These are phyloP conservation scores for Colletotrichum sansevieriae DNA, from an alignment of 2,329 filamentous ascomycete species.

Conservation along the genomic window DNA sequence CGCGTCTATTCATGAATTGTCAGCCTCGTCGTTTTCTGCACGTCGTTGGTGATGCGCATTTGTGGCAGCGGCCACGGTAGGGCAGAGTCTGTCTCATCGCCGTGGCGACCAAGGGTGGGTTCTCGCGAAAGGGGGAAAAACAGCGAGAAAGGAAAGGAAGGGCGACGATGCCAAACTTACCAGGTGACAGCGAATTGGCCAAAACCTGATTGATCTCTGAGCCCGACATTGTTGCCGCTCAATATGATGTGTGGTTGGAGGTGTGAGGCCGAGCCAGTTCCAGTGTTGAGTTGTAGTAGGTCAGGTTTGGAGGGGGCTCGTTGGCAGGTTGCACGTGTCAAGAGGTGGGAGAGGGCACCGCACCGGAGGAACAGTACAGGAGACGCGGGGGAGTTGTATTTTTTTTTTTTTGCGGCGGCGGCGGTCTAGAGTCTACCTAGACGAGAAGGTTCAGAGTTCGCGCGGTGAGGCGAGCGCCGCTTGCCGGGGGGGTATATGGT, in stretches of 20 bases:
- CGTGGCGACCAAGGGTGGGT: conserved; percentile 28
- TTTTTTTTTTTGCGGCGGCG: conserved; percentile 13
- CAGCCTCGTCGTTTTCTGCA: conserved; percentile 41
- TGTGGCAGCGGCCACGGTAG: conserved; percentile 32
- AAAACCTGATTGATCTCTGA: conserved; percentile 99
- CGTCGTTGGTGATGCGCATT: conserved; percentile 26
- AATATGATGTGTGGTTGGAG: conserved; percentile 38
- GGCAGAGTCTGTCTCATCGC: conserved; percentile 18
- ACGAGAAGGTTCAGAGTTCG: conserved; percentile 28
- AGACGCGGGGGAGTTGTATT: conserved; percentile 30
- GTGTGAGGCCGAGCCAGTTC: conserved; percentile 38
- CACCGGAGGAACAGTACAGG: conserved; percentile 30
- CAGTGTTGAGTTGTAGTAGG: conserved; percentile 35
- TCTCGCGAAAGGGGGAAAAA: conserved; percentile 26
- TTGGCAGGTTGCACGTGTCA: conserved; percentile 41
- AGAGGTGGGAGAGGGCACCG: conserved; percentile 39
- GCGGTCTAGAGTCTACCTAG: conserved; percentile 22
- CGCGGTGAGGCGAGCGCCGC: conserved; percentile 23
- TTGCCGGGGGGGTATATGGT: conserved; percentile 12
- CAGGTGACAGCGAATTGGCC: conserved; percentile 94
- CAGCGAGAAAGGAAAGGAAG: conserved; percentile 9
- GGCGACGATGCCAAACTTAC: conserved; percentile 66
- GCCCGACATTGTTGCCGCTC: conserved; percentile 70
- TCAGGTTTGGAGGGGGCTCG: conserved; percentile 34
- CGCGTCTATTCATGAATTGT: conserved; percentile 74